Percentiles rank a stretch among this genome's conserved stretches.
These are phyloP conservation scores for Geranium incanum DNA, from an alignment of 441 rosid genomes.

Conservation along the genomic window DNA sequence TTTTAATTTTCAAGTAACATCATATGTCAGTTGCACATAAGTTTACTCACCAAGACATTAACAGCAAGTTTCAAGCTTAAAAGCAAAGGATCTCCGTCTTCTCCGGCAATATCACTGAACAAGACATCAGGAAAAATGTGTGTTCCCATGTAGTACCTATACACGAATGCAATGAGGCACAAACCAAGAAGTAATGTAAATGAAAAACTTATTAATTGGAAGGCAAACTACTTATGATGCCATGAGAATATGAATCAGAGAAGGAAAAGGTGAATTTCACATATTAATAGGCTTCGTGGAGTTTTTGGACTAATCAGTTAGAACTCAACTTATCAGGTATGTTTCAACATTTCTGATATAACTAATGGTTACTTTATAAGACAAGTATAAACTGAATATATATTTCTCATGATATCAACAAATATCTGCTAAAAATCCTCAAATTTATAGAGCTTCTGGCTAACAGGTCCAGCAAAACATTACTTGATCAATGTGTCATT, in stretches of 20 bases:
- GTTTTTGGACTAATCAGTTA: constrained; percentile 5
- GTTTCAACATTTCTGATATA: background rate
- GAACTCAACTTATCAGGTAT: background rate
- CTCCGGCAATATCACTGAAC: constrained; percentile 89
- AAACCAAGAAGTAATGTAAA: constrained; percentile 12
- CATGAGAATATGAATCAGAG: background rate
- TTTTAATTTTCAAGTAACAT: background rate
- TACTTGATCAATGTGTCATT: background rate
- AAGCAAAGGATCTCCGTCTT: constrained; percentile 80
- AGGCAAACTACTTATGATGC: background rate
- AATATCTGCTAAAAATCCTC: no score
- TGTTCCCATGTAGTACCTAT: constrained; percentile 81
- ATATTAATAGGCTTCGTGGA: background rate
- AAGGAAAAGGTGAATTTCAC: background rate
- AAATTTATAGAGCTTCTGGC: no score
- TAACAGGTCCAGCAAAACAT: no score
- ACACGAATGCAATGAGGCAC: constrained; percentile 19
- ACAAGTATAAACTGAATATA: background rate
- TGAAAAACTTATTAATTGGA: background rate
- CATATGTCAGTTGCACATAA: background rate
- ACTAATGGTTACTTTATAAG: background rate
- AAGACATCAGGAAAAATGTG: constrained; percentile 85
- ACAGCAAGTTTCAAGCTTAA: constrained; percentile 89
- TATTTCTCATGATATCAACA: no score
- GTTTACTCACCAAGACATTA: constrained; percentile 79